Evolutionary conservation across 495 filamentous ascomycete species (phyloP), one percentile per base, ranked within the genome.

Genomic region (Podospora fimiseda): DNA sequence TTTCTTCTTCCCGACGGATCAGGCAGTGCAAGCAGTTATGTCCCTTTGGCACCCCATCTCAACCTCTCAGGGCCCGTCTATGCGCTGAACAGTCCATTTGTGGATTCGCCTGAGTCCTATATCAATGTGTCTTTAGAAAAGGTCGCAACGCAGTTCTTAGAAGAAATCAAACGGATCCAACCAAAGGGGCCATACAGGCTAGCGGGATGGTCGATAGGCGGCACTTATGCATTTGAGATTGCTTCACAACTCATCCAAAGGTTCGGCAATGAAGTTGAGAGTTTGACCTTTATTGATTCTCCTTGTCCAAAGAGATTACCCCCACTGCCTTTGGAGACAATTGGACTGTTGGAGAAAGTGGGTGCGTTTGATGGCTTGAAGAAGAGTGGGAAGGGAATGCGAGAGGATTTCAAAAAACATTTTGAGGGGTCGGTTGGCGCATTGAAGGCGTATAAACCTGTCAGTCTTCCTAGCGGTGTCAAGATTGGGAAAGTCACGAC

Each of bases 161-260:
- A 43, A 2, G 80, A 79, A 51, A 77, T 87, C 30, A 66, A 69
- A 14, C 67, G 68, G 0, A 66, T 73, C 11, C 80, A 80, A 55
- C 74, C 79, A 1, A 27, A 60, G 1, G 84, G 83, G 0, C 83
- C 84, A 0, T 87, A 86, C 51, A 46, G 68, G 39, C 53, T 87
- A 4, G 80, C 75, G 19, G 84, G 84, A 14, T 92, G 88, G 88
- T 87, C 84, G 16, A 85, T 84, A 11, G 88, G 88, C 46, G 88
- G 88, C 23, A 83, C 86, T 40, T 79, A 85, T 57, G 87, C 87
- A 7, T 92, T 83, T 60, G 84, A 88, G 49, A 80, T 81, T 20
- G 79, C 78, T 6, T 73, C 74, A 15, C 78, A 85, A 46, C 69
- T 90, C 9, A 71, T 84, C 53, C 71, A 75, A 6, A 65, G 70